Evolutionary conservation across 306 rosid species (phyloP).

Genomic region (Cercis canadensis): DNA sequence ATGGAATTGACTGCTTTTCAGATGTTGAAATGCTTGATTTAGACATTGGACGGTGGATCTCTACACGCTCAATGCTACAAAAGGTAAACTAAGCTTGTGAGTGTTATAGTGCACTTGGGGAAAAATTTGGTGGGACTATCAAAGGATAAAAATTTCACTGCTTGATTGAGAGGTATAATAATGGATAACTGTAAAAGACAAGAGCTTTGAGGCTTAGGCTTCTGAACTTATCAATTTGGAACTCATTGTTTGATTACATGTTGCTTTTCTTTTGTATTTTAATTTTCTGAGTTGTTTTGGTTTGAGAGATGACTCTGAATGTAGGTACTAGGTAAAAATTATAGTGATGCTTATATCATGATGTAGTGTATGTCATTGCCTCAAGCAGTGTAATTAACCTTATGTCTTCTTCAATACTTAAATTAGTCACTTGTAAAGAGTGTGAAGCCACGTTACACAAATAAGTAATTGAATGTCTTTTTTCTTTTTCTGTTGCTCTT

Average conservation of each 20-base stretch:
- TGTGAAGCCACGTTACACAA: conserved; percentile 6
- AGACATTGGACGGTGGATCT: conserved; percentile 68
- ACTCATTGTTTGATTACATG: background rate
- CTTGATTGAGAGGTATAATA: conserved; percentile 32
- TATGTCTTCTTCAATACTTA: background rate
- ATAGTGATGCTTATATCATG: conserved; percentile 12
- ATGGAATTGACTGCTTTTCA: conserved; percentile 49
- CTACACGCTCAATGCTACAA: conserved; percentile 55
- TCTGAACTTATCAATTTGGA: conserved; percentile 17
- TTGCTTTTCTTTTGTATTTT: conserved; percentile 9
- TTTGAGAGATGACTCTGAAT: conserved; percentile 1
- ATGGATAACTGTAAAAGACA: conserved; percentile 14
- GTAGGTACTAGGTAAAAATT: background rate
- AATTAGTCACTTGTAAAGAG: conserved; percentile 21
- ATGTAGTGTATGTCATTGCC: conserved; percentile 3
- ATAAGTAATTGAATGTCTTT: conserved; percentile 14
- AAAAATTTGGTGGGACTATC: conserved; percentile 1
- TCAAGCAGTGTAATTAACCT: background rate
- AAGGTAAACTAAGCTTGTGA: conserved; percentile 50
- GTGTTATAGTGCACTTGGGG: no score
- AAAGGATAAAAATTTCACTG: conserved; percentile 23
- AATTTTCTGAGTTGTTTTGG: background rate
- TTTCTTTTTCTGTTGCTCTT: background rate
- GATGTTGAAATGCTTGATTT: conserved; percentile 72
- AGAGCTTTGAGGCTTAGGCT: conserved; percentile 22